Base-by-base conservation (phyloP, 192 early-diverging fungal genomes). In the Coemansia sp. region DNA sequence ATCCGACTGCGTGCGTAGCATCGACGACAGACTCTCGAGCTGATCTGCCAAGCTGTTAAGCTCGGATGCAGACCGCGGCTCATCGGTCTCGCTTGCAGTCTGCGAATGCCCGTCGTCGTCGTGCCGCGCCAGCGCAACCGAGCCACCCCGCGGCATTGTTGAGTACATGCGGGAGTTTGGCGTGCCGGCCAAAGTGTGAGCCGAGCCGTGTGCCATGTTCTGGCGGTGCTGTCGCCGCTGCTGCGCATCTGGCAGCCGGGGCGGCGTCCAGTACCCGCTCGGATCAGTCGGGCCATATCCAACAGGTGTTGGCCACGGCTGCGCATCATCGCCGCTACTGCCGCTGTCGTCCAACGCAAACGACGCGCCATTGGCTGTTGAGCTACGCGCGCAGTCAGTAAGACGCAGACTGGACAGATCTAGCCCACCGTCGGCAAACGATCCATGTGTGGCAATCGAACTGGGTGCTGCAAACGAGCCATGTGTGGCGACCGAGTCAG, bases 1-100 rank as follows among this genome's bases (percentile, higher is more conserved):
- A 26, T 79, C 76, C 53, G 76, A 79, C 60, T 79, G 71, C 21
- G 68, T 71, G 19, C 76, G 76, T 53, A 79, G 47, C 62, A 72
- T 68, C 25, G 55, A 51, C 21, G 76, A 70, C 53, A 79, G 66
- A 49, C 55, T 68, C 48, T 79, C 76, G 42, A 79, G 67, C 58
- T 79, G 76, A 38, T 79, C 76, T 0, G 76, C 76, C 38, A 79
- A 52, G 22, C 64, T 58, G 53, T 72, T 79, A 21, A 79, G 71
- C 55, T 79, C 76, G 0, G 52, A 20, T 4, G 76, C 70, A 12
- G 76, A 70, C 36, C 62, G 65, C 3, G 23, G 50, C 37, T 60
- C 71, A 49, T 79, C 76, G 1, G 63, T 37, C 10, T 75, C 73
- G 51, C 67, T 69, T 7, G 61, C 62, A 0, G 20, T 55, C 57